phyloP scores from a whole-genome alignment of 2,329 filamentous ascomycete genomes.

The Chaetomium globosum region DNA sequence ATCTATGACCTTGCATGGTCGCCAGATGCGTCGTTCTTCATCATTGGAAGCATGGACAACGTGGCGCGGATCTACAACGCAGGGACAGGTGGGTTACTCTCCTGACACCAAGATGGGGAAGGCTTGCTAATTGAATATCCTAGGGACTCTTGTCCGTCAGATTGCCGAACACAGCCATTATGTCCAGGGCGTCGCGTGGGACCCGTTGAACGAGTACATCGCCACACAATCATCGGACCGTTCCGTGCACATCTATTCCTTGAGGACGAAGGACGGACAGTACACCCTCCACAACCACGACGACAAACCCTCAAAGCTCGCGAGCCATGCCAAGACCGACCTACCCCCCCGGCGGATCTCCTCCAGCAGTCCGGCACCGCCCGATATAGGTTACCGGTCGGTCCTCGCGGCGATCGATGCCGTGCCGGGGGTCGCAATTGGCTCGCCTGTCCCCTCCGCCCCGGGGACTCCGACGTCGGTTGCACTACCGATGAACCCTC shows the following conservation, averaged over 20 bases:
- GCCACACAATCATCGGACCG: conserved; percentile 97
- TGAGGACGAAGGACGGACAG: conserved; percentile 95
- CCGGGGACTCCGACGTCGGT: conserved; percentile 91
- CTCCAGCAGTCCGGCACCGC: conserved; percentile 87
- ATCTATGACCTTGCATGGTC: conserved; percentile 99
- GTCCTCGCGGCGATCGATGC: conserved; percentile 62
- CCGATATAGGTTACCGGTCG: conserved; percentile 71
- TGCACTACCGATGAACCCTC: conserved; percentile 93
- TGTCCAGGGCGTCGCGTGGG: conserved; percentile 97
- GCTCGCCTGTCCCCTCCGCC: conserved; percentile 85
- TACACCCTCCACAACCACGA: conserved; percentile 71
- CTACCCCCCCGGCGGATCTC: conserved; percentile 88
- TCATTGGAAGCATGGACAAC: conserved; percentile 99
- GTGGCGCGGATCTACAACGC: conserved; percentile 96
- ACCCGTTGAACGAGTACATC: conserved; percentile 96
- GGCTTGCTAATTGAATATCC: conserved; percentile 26
- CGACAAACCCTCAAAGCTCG: conserved; percentile 74
- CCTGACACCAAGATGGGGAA: background rate
- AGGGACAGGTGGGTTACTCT: conserved; percentile 66
- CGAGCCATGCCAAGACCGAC: conserved; percentile 79
- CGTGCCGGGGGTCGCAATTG: conserved; percentile 59
- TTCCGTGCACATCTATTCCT: conserved; percentile 94
- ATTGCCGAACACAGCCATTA: conserved; percentile 98
- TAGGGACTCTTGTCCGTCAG: conserved; percentile 73
- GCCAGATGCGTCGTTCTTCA: conserved; percentile 93